phyloP scores from a whole-genome alignment of 164 flowering plant species.

The Euptelea pleiosperma region DNA sequence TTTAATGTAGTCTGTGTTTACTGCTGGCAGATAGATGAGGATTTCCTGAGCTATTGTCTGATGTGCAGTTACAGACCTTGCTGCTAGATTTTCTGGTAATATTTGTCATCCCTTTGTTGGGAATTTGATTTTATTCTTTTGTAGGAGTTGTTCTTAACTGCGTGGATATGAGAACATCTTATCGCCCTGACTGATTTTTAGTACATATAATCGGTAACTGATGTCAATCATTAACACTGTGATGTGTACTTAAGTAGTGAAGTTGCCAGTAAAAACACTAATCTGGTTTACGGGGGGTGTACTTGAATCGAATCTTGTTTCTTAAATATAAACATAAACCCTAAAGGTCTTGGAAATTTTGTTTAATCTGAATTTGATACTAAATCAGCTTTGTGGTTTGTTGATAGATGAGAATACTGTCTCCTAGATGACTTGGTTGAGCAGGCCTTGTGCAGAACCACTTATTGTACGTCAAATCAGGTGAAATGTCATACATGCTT shows the following conservation, averaged over 20 bases:
- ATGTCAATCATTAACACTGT: neutral
- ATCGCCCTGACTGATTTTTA: neutral
- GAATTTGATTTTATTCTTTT: constrained; percentile 26
- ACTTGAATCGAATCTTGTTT: constrained; percentile 4
- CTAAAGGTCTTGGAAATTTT: constrained; percentile 30
- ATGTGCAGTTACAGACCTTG: constrained; percentile 60
- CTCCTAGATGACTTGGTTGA: constrained; percentile 74
- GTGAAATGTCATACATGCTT: constrained; percentile 34
- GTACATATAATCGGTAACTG: too few species aligned
- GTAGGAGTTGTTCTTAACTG: neutral
- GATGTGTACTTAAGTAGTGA: too few species aligned
- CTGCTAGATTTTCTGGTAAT: constrained; percentile 80
- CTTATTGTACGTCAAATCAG: constrained; percentile 49
- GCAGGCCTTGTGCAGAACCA: constrained; percentile 55
- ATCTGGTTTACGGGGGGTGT: neutral
- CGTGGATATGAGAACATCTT: constrained; percentile 5
- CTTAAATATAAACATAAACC: constrained; percentile 6
- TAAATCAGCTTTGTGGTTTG: constrained; percentile 63
- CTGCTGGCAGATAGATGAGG: constrained; percentile 88
- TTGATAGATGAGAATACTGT: constrained; percentile 68
- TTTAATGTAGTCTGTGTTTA: constrained; percentile 73
- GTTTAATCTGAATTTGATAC: constrained; percentile 31
- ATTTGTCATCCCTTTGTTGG: constrained; percentile 47
- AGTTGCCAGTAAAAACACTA: too few species aligned
- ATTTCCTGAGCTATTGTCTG: constrained; percentile 72